Conservation (phyloP, 169 alveolate genomes). For the Plasmodium knowlesi region DNA sequence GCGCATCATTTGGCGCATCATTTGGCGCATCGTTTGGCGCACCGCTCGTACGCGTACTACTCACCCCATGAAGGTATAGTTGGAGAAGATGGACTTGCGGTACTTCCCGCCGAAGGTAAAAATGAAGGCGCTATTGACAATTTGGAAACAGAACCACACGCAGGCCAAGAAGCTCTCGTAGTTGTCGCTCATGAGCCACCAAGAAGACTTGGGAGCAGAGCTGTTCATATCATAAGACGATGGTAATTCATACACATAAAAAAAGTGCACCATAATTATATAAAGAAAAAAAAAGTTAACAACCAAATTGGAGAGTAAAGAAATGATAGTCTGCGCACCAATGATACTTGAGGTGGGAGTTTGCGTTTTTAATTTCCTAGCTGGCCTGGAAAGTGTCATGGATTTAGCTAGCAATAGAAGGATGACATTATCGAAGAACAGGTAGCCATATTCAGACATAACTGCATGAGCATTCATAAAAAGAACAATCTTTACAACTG, state of each 20-base stretch:
- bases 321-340: conserved; percentile 88
- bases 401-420: conserved; percentile 83
- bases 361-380: conserved; percentile 82
- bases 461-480: conserved; percentile 85
- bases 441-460: conserved; percentile 90
- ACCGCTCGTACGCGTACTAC: conserved; percentile 7
- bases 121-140: conserved; percentile 89
- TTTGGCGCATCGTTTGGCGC: neutral
- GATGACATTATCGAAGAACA: conserved; percentile 85
- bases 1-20: neutral
- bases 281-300: conserved; percentile 76
- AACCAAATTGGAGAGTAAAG: conserved; percentile 83
- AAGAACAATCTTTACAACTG: conserved; percentile 86
- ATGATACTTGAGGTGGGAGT: conserved; percentile 90
- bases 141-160: conserved; percentile 89
- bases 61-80: conserved; percentile 84
- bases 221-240: conserved; percentile 78
- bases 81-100: conserved; percentile 84
- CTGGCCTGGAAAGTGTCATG: conserved; percentile 86
- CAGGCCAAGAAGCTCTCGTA: conserved; percentile 88
- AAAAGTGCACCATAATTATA: conserved; percentile 73
- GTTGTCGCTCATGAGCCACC: conserved; percentile 92
- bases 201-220: conserved; percentile 83
- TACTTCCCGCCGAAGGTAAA: conserved; percentile 89
- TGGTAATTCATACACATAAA: conserved; percentile 77